Percentiles rank a stretch among this genome's conserved stretches.
Conservation (phyloP, 768 basidiomycete genomes). For the Boletus reticulatus region DNA sequence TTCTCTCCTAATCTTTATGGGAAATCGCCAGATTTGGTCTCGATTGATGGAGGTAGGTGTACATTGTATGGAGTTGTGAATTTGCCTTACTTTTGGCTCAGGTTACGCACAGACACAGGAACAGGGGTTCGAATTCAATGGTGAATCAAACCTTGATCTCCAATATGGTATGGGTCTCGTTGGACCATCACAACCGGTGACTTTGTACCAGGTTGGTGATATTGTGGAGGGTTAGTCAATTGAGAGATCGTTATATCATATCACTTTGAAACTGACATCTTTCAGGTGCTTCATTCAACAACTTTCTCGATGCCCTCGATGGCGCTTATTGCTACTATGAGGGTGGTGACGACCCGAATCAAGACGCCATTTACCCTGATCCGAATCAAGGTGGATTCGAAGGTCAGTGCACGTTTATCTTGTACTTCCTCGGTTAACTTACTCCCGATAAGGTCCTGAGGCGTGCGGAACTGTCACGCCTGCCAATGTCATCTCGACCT, state of each 20-base stretch:
- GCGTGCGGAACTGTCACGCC: conserved; percentile 38
- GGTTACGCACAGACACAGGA: conserved; percentile 30
- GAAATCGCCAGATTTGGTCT: conserved; percentile 27
- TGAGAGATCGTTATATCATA: not conserved
- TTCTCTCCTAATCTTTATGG: conserved; percentile 19
- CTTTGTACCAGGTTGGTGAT: conserved; percentile 36
- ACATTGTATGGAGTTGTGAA: not conserved
- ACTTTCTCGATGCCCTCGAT: conserved; percentile 36
- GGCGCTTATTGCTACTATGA: conserved; percentile 33
- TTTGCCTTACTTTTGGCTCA: conserved; percentile 5
- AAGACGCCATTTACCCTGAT: conserved; percentile 28
- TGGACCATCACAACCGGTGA: conserved; percentile 20
- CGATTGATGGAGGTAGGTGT: conserved; percentile 37
- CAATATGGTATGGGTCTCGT: conserved; percentile 18
- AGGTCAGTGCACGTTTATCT: conserved; percentile 2
- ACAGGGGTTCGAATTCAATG: conserved; percentile 1
- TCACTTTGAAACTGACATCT: too few relatives aligned
- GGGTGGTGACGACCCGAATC: conserved; percentile 33
- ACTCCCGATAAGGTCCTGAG: conserved; percentile 20
- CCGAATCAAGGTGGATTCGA: conserved; percentile 19
- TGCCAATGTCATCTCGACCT: conserved; percentile 41
- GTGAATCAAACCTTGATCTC: conserved; percentile 32
- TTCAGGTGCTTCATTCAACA: conserved; percentile 33
- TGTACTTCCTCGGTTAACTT: not conserved
- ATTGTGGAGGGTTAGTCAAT: too few relatives aligned